phyloP scores from a whole-genome alignment of 2,329 filamentous ascomycete genomes.

The Penicillium glabrum region DNA sequence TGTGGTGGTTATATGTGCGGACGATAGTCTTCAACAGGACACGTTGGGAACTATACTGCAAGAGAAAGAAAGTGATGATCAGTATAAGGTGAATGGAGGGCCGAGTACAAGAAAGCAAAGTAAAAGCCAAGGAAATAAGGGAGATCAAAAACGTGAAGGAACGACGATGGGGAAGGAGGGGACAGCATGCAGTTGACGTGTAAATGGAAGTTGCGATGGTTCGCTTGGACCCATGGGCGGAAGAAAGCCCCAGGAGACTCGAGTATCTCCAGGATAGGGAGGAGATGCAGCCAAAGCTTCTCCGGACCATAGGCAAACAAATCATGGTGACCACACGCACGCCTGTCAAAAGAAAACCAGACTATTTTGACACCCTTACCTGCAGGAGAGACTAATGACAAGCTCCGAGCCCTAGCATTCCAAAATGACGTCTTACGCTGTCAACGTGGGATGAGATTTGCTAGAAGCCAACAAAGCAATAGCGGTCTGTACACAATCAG shows the following conservation, averaged over 20 bases:
- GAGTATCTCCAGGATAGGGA: neutral
- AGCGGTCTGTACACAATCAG: constrained; percentile 5
- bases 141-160: constrained; percentile 8
- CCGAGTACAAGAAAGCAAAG: neutral
- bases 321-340: neutral
- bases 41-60: constrained; percentile 16
- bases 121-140: neutral
- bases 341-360: neutral
- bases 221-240: constrained; percentile 6
- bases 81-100: constrained; percentile 12
- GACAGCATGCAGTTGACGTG: neutral
- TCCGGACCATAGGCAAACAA: neutral
- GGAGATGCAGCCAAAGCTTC: neutral
- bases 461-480: constrained; percentile 18
- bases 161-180: constrained; percentile 3
- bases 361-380: constrained; percentile 19
- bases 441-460: constrained; percentile 25
- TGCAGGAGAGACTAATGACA: constrained; percentile 23
- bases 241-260: constrained; percentile 1
- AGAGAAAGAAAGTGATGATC: constrained; percentile 17
- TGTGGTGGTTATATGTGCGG: constrained; percentile 20
- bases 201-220: constrained; percentile 22
- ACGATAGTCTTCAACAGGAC: constrained; percentile 20
- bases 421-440: constrained; percentile 26
- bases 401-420: constrained; percentile 22